phyloP scores from a whole-genome alignment of 208 protist genomes.

The Eutreptiella sp. region DNA sequence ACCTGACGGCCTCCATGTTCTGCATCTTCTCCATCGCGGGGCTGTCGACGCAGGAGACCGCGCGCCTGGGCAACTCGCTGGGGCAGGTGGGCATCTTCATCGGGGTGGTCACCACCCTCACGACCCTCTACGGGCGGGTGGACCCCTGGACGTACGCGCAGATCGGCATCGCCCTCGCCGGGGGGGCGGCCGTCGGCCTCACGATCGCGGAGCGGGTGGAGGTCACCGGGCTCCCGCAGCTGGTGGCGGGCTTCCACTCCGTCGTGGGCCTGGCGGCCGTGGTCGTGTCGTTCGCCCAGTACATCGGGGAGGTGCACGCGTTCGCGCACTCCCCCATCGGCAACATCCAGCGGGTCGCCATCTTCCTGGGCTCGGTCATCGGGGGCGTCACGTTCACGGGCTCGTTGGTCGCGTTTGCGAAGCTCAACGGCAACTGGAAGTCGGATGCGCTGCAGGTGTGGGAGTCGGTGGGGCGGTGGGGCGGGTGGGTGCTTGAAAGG shows the following conservation, averaged over 20 bases:
- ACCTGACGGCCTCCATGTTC: conserved; percentile 22
- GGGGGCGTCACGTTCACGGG: conserved; percentile 76
- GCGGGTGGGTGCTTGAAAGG: too few species aligned
- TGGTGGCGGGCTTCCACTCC: conserved; percentile 56
- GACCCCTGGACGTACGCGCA: conserved; percentile 25
- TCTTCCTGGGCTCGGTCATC: conserved; percentile 63
- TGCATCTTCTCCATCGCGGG: conserved; percentile 50
- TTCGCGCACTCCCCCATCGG: conserved; percentile 35
- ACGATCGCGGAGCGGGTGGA: conserved; percentile 37
- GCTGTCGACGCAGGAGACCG: conserved; percentile 46
- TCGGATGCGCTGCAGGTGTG: conserved; percentile 43
- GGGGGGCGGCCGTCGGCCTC: conserved; percentile 43
- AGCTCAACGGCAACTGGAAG: conserved; percentile 54
- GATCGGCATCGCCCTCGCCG: conserved; percentile 28
- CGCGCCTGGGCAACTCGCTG: conserved; percentile 47
- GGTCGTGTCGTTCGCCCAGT: conserved; percentile 25
- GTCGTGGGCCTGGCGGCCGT: conserved; percentile 56
- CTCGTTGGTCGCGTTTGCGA: conserved; percentile 74
- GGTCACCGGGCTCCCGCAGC: conserved; percentile 53
- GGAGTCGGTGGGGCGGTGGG: too few species aligned
- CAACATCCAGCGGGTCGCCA: conserved; percentile 28
- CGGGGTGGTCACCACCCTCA: conserved; percentile 50
- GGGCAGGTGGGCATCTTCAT: conserved; percentile 55
- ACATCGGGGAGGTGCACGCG: conserved; percentile 29
- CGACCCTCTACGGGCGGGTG: conserved; percentile 16